Evolutionary conservation across 768 basidiomycete genomes (phyloP), one percentile per base, ranked within the genome.

Genomic region (Podaxis pistillaris): DNA sequence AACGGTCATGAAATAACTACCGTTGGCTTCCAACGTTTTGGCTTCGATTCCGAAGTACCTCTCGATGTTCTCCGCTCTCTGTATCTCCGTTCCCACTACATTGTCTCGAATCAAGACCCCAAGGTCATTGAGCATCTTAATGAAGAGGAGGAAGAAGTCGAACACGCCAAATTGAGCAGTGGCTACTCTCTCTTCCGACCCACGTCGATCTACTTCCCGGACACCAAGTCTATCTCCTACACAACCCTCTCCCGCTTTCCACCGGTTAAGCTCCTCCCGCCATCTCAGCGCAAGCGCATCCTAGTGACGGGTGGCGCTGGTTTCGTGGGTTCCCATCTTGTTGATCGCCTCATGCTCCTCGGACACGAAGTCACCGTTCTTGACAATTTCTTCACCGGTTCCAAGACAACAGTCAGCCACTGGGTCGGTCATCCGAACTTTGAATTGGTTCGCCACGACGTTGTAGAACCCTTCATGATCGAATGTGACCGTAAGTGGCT

Each of bases 381-480:
- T 61, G 96, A 98, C 81, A 98, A 98, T 79, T 99, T 99, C 75
- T 99, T 99, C 81, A 98, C 96, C 26, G 97, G 97, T 15, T 92
- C 91, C 60, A 95, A 95, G 76, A 96, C 94, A n/a, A 96, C 95
- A 56, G 91, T 98, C 66, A 88, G 89, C 67, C 91, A 94, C 69
- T 96, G 94, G 94, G 83, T 94, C 62, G 97, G 97, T 7, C 97
- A 99, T 75, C 97, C 97, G 65, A 98, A 98, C 79, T 99, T 99
- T 68, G 96, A 98, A 77, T 81, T 99, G 78, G 93, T 98, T 67
- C 87, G 97, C 63, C 97, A 98, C 74, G 97, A 99, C 72, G 91
- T 99, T 24, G 90, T 98, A 47, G 91, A 98, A 70, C 94, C 96
- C 1, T 96, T 97, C 79, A 91, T 96, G 89, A 96, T 97, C 74